phyloP scores from a whole-genome alignment of 441 rosid species.

The Corymbia citriodora region DNA sequence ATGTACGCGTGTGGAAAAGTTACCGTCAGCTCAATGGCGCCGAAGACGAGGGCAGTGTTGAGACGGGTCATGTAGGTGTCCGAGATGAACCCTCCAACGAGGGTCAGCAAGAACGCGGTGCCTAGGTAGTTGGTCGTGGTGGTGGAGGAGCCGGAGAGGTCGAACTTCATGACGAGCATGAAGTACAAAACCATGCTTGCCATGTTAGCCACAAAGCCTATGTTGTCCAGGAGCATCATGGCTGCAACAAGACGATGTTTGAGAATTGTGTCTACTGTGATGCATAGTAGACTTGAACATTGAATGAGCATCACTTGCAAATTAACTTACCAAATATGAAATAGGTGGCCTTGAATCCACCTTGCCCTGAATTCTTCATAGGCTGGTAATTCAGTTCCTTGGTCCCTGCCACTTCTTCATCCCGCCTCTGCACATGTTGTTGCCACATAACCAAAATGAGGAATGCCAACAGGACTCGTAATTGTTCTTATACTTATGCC shows the following conservation, averaged over 20 bases:
- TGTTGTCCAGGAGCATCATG: conserved; percentile 20
- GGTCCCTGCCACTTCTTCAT: not conserved
- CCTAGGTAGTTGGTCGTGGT: conserved; percentile 24
- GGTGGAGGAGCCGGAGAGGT: conserved; percentile 20
- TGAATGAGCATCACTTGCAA: not conserved
- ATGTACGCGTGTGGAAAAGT: not conserved
- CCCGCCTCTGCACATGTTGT: conserved; percentile 1
- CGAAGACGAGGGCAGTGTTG: conserved; percentile 16
- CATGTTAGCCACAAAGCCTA: conserved; percentile 24
- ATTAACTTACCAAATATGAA: conserved; percentile 15
- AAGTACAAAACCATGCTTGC: conserved; percentile 15
- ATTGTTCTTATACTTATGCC: not conserved
- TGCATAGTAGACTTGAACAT: not conserved
- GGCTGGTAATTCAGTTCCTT: not conserved
- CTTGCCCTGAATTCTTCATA: conserved; percentile 6
- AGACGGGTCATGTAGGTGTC: conserved; percentile 19
- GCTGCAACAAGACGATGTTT: not conserved
- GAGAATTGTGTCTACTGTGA: not conserved
- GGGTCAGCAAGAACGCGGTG: conserved; percentile 15
- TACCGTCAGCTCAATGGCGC: conserved; percentile 10
- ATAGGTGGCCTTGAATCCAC: conserved; percentile 18
- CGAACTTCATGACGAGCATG: conserved; percentile 13
- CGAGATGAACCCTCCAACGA: conserved; percentile 18
- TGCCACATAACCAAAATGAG: not conserved
- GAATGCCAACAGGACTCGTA: not conserved